Evolutionary conservation across 306 rosid genomes (phyloP).

Genomic region (Geum urbanum): DNA sequence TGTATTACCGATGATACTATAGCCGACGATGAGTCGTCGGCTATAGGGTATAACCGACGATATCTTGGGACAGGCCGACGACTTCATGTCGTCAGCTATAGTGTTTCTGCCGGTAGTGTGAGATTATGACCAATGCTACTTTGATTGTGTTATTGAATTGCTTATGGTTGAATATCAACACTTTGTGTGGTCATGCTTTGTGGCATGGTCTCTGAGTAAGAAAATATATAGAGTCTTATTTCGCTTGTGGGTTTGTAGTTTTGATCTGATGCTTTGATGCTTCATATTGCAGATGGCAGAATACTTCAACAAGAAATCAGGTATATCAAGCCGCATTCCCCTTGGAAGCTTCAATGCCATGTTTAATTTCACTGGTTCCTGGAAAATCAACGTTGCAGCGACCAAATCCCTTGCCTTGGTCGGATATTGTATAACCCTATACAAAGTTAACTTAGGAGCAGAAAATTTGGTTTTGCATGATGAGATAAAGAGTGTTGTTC

Average conservation of each 20-base stretch:
- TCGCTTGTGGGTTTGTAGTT: background rate
- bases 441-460: conserved; percentile 45
- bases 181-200: background rate
- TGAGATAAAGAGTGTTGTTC: conserved; percentile 71
- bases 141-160: background rate
- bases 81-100: too few species aligned
- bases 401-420: conserved; percentile 91
- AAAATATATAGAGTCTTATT: background rate
- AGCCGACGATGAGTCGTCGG: too few species aligned
- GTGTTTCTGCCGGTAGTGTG: too few species aligned
- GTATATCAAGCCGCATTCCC: conserved; percentile 49
- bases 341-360: conserved; percentile 83
- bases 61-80: too few species aligned
- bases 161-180: background rate
- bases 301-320: conserved; percentile 61
- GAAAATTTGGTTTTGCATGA: conserved; percentile 49
- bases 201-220: background rate
- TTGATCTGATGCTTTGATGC: conserved; percentile 12
- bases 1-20: too few species aligned
- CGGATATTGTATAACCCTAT: conserved; percentile 63
- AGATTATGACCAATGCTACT: background rate
- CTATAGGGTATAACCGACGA: too few species aligned
- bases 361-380: conserved; percentile 88
- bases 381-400: conserved; percentile 66
- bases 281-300: conserved; percentile 73